phyloP scores from a whole-genome alignment of 2,329 filamentous ascomycete species.

The Orbilia quercus region DNA sequence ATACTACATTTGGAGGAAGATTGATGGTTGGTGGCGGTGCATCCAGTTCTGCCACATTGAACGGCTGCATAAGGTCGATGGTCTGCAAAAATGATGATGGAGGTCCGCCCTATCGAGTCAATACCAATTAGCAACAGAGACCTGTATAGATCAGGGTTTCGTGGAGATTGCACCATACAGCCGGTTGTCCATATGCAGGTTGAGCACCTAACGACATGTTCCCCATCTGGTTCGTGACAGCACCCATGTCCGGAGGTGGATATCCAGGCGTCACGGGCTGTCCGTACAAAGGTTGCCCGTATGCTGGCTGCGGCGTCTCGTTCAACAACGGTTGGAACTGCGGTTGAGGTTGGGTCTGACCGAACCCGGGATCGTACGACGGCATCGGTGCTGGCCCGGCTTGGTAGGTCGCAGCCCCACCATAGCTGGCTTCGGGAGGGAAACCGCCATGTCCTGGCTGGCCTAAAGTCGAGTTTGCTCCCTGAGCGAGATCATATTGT shows the following conservation, averaged over 20 bases:
- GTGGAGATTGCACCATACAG: slow-evolving; percentile 63
- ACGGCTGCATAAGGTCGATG: slow-evolving; percentile 87
- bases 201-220: slow-evolving; percentile 75
- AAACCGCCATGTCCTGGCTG: slow-evolving; percentile 67
- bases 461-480: slow-evolving; percentile 78
- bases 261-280: slow-evolving; percentile 70
- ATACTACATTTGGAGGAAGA: slow-evolving; percentile 82
- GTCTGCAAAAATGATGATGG: slow-evolving; percentile 51
- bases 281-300: slow-evolving; percentile 35
- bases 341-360: slow-evolving; percentile 61
- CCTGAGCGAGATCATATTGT: slow-evolving; percentile 90
- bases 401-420: slow-evolving; percentile 63
- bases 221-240: slow-evolving; percentile 84
- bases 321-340: slow-evolving; percentile 62
- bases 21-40: slow-evolving; percentile 90
- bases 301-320: slow-evolving; percentile 46
- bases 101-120: slow-evolving; percentile 23
- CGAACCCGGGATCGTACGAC: slow-evolving; percentile 65
- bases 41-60: slow-evolving; percentile 92
- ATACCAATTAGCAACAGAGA: slow-evolving; percentile 62
- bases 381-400: slow-evolving; percentile 63
- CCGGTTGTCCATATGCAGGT: slow-evolving; percentile 65
- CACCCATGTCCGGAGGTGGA: slow-evolving; percentile 70
- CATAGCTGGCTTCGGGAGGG: slow-evolving; percentile 66
- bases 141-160: slow-evolving; percentile 78